A percentile compares a stretch with the other conserved stretches of the same genome.
phyloP scores from a whole-genome alignment of 805 yeast species.

The Teunomyces atbi region DNA sequence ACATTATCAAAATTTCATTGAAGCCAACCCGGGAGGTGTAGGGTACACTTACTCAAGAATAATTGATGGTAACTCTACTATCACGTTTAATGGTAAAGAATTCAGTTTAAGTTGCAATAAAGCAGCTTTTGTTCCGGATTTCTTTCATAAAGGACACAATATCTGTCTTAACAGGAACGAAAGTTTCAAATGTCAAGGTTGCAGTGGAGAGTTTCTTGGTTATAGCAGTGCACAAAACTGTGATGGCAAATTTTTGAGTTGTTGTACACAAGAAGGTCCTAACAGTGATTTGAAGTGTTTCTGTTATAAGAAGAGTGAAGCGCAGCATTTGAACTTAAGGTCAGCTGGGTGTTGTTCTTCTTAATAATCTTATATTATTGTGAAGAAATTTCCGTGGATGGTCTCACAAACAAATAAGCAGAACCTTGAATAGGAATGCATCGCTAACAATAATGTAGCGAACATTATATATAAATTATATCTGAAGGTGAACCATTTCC shows the following conservation, averaged over 20 bases:
- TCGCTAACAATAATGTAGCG: not conserved
- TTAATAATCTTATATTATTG: not conserved
- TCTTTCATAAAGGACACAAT: not conserved
- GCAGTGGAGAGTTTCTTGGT: not conserved
- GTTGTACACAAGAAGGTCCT: not conserved
- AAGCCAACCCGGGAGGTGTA: not conserved
- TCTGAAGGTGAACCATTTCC: not conserved
- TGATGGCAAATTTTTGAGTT: not conserved
- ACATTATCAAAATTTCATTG: constrained; percentile 1
- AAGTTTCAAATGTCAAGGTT: not conserved
- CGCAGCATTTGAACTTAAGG: not conserved
- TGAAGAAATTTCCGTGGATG: not conserved
- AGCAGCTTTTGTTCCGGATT: not conserved
- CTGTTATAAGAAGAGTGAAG: not conserved
- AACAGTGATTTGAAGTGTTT: not conserved
- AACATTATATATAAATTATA: not conserved
- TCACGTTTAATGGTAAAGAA: not conserved
- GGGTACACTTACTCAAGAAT: not conserved
- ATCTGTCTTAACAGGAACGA: not conserved
- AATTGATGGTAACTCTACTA: not conserved
- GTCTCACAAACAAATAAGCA: not conserved
- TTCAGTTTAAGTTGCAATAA: not conserved
- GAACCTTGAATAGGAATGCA: not conserved
- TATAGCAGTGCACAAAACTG: not conserved
- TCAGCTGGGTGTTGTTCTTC: not conserved